Evolutionary conservation across 2,329 filamentous ascomycete genomes (phyloP).

Genomic region (Talaromyces sp.): DNA sequence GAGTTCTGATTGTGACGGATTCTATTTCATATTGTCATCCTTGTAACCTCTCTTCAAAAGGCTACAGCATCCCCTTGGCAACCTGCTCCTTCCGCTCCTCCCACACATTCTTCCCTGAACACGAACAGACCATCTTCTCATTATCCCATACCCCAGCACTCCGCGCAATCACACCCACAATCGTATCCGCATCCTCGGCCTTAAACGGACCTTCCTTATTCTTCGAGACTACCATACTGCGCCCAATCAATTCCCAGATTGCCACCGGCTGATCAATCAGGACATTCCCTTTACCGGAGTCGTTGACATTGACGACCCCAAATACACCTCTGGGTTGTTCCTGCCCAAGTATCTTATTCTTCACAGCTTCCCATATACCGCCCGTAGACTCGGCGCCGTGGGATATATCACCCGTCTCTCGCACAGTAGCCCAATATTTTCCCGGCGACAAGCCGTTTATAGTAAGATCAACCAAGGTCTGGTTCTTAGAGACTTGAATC

Average conservation of each 20-base stretch:
- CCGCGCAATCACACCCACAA: slow-evolving; percentile 89
- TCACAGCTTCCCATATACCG: slow-evolving; percentile 65
- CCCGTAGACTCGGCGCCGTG: slow-evolving; percentile 77
- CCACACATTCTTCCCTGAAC: slow-evolving; percentile 97
- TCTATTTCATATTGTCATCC: background rate
- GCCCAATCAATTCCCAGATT: slow-evolving; percentile 94
- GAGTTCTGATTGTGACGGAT: background rate
- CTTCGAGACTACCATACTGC: slow-evolving; percentile 80
- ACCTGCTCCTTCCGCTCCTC: slow-evolving; percentile 90
- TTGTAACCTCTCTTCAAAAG: background rate
- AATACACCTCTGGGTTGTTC: slow-evolving; percentile 57
- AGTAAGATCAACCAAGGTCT: slow-evolving; percentile 83
- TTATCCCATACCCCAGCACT: slow-evolving; percentile 99
- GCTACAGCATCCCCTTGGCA: slow-evolving; percentile 73
- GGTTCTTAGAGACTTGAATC: slow-evolving; percentile 76
- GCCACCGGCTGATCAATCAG: slow-evolving; percentile 79
- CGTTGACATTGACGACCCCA: slow-evolving; percentile 68
- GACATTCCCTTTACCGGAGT: slow-evolving; percentile 68
- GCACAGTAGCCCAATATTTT: slow-evolving; percentile 75
- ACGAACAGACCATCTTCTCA: slow-evolving; percentile 96
- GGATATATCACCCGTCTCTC: slow-evolving; percentile 81
- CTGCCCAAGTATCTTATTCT: slow-evolving; percentile 37
- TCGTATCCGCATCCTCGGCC: slow-evolving; percentile 73
- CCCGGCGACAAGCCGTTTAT: slow-evolving; percentile 76
- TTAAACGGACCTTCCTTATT: slow-evolving; percentile 56